phyloP scores from a whole-genome alignment of 139 green algal species.

The Coelastrella sp. region DNA sequence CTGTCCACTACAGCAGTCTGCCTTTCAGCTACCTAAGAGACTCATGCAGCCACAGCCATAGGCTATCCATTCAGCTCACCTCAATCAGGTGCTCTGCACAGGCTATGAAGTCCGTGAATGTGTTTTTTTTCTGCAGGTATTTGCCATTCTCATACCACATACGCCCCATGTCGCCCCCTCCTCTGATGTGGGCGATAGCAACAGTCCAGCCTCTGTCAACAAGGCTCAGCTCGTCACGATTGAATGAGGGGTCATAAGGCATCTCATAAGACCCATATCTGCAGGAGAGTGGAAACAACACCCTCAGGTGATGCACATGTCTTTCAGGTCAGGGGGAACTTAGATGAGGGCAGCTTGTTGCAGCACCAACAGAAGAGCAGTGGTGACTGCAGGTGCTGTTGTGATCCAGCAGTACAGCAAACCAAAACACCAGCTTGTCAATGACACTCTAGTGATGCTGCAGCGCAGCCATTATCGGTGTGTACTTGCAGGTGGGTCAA shows the following conservation, averaged over 20 bases:
- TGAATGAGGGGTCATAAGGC: slow-evolving; percentile 70
- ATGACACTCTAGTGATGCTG: neutral
- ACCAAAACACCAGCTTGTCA: neutral
- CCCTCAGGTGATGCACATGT: too few relatives aligned
- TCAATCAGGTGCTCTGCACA: slow-evolving; percentile 72
- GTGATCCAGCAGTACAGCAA: too few relatives aligned
- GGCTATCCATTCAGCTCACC: neutral
- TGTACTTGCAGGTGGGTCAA: too few relatives aligned
- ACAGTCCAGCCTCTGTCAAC: slow-evolving; percentile 84
- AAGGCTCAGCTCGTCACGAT: slow-evolving; percentile 66
- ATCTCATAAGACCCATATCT: slow-evolving; percentile 77
- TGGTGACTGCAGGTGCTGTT: too few relatives aligned
- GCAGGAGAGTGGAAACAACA: neutral
- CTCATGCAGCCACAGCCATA: neutral
- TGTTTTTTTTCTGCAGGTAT: slow-evolving; percentile 89
- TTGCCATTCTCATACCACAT: slow-evolving; percentile 77
- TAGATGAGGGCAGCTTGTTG: too few relatives aligned
- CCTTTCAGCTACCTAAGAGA: too few relatives aligned
- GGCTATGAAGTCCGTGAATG: slow-evolving; percentile 88
- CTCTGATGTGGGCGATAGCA: slow-evolving; percentile 54
- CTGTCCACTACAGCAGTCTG: too few relatives aligned
- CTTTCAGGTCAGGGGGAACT: too few relatives aligned
- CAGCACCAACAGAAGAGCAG: too few relatives aligned
- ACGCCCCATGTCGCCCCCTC: slow-evolving; percentile 63
- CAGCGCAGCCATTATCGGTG: too few relatives aligned